These are phyloP conservation scores for Penicillium sp. DNA, from an alignment of 2,329 filamentous ascomycete genomes.

Conservation along the genomic window DNA sequence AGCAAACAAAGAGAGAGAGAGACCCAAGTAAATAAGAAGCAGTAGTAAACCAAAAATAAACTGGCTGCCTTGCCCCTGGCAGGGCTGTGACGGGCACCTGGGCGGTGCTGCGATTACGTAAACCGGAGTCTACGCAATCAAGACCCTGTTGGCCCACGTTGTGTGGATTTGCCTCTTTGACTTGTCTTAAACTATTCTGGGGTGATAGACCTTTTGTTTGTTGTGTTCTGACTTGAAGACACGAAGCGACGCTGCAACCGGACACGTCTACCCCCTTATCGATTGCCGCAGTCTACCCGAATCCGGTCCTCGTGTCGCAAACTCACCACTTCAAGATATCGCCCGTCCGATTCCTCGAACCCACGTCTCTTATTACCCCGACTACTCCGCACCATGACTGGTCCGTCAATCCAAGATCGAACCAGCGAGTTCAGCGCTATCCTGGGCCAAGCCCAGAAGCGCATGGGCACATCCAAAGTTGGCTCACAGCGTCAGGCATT, in stretches of 20 bases:
- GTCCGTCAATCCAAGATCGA: slow-evolving; percentile 86
- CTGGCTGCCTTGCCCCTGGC: slow-evolving; percentile 5
- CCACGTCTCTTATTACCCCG: neutral
- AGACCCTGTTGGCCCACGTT: no score
- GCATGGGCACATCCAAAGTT: slow-evolving; percentile 73
- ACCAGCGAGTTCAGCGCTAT: slow-evolving; percentile 95
- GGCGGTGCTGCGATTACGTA: slow-evolving; percentile 3
- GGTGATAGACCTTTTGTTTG: no score
- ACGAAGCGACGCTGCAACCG: slow-evolving; percentile 17
- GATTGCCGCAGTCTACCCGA: slow-evolving; percentile 8
- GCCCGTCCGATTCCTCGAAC: no score
- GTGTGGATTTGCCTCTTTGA: neutral
- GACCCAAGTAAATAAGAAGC: neutral
- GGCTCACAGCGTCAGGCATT: slow-evolving; percentile 80
- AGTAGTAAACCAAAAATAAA: neutral
- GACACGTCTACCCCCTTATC: slow-evolving; percentile 19
- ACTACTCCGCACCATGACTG: slow-evolving; percentile 48
- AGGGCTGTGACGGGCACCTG: neutral
- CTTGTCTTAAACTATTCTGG: no score
- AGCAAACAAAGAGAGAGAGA: neutral
- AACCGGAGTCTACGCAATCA: neutral
- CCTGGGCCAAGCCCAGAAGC: slow-evolving; percentile 79
- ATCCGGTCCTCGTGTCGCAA: slow-evolving; percentile 7
- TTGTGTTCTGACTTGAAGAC: no score
- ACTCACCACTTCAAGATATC: neutral